Conservation (phyloP, 441 rosid genomes). For the Pelargonium fulgidum region DNA sequence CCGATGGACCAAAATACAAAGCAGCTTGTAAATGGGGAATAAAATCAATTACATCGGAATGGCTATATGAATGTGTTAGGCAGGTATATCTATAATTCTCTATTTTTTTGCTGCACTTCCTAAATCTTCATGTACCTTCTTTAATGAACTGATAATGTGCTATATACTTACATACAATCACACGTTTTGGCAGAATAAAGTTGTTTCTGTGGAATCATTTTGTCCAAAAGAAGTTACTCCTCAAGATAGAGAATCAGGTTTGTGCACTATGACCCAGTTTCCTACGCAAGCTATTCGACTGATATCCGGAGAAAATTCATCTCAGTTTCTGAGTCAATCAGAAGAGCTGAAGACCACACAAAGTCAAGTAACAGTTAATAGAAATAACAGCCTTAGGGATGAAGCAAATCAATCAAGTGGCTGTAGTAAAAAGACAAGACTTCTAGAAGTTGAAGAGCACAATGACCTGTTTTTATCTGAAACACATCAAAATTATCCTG, state of each 20-base stretch:
- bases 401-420: constrained; percentile 12
- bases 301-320: constrained; percentile 41
- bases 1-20: constrained; percentile 72
- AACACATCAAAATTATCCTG: constrained; percentile 31
- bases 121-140: constrained; percentile 12
- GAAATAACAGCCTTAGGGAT: constrained; percentile 23
- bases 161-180: constrained; percentile 3
- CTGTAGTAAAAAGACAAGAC: constrained; percentile 7
- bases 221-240: constrained; percentile 67
- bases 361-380: constrained; percentile 26
- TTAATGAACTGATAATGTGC: constrained; percentile 10
- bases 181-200: constrained; percentile 52
- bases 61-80: constrained; percentile 87
- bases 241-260: constrained; percentile 64
- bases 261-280: constrained; percentile 61
- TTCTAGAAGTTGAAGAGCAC: constrained; percentile 22
- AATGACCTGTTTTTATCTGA: constrained; percentile 30
- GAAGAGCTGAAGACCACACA: constrained; percentile 31
- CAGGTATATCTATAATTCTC: constrained; percentile 47
- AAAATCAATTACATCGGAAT: constrained; percentile 57
- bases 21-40: constrained; percentile 77
- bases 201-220: constrained; percentile 53
- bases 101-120: constrained; percentile 11
- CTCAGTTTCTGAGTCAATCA: constrained; percentile 46
- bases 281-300: constrained; percentile 52